Conservation (phyloP, 305 asterid species). For the Caryopteris hybrid region DNA sequence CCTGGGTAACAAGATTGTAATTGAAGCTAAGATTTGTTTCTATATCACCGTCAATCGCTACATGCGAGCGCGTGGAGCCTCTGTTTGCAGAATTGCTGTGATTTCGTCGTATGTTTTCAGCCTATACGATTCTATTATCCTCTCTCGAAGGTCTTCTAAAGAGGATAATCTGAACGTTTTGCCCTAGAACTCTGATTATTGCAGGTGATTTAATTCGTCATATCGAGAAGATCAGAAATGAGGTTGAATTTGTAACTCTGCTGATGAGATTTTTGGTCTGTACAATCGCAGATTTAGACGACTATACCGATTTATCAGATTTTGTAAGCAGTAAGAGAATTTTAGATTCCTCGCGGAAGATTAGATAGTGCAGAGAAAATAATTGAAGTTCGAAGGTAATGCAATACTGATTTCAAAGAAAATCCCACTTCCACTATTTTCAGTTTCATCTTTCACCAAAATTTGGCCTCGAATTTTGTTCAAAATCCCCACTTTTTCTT, state of each 20-base stretch:
- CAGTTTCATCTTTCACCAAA: constrained; percentile 16
- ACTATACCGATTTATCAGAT: constrained; percentile 12
- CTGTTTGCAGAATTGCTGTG: constrained; percentile 15
- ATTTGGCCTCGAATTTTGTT: neutral
- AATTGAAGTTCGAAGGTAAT: constrained; percentile 20
- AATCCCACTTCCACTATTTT: neutral
- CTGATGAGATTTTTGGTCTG: constrained; percentile 16
- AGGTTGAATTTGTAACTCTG: constrained; percentile 20
- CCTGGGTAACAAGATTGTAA: constrained; percentile 20
- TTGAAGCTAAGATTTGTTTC: constrained; percentile 19
- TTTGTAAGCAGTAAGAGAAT: constrained; percentile 10
- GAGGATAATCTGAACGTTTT: constrained; percentile 18
- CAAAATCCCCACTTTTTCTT: neutral
- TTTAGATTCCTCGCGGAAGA: constrained; percentile 7
- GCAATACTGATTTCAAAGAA: neutral
- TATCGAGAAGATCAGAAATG: constrained; percentile 8
- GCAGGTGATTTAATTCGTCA: constrained; percentile 26
- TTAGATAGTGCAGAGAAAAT: constrained; percentile 8
- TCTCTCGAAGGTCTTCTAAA: neutral
- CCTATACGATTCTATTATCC: neutral
- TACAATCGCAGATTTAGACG: constrained; percentile 28
- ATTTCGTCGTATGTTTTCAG: neutral
- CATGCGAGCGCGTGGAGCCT: constrained; percentile 16
- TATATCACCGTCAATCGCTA: constrained; percentile 9
- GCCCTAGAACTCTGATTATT: neutral